These are phyloP conservation scores for Cicer arietinum DNA, from an alignment of 306 rosid species.

Conservation along the genomic window DNA sequence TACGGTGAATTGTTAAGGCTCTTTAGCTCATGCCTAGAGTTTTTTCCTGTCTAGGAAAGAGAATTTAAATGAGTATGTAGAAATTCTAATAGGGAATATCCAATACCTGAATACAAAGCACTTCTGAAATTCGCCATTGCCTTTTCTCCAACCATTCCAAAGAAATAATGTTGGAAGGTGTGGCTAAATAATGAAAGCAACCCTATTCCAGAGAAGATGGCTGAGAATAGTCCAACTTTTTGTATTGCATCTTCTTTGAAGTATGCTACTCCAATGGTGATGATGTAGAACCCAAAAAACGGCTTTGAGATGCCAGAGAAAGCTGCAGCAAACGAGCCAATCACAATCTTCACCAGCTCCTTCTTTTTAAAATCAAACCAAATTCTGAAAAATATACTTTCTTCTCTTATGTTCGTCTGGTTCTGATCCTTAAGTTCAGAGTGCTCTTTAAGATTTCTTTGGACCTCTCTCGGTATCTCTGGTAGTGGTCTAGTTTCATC, in stretches of 20 bases:
- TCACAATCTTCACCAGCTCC: constrained; percentile 61
- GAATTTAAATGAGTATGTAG: constrained; percentile 8
- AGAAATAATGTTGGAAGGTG: constrained; percentile 85
- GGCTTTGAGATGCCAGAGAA: constrained; percentile 91
- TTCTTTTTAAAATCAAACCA: constrained; percentile 71
- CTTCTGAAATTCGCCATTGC: constrained; percentile 75
- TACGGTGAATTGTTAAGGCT: constrained; percentile 25
- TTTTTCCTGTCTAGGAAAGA: not conserved
- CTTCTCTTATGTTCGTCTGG: constrained; percentile 38
- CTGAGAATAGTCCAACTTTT: constrained; percentile 65
- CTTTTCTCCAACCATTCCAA: constrained; percentile 87
- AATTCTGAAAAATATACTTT: constrained; percentile 69
- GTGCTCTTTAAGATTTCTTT: constrained; percentile 35
- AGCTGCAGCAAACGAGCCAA: constrained; percentile 64
- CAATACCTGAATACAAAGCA: constrained; percentile 76
- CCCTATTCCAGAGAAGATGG: constrained; percentile 64
- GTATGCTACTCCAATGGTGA: constrained; percentile 85
- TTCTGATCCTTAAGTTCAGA: constrained; percentile 46
- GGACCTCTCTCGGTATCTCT: constrained; percentile 42
- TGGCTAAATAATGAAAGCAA: constrained; percentile 73
- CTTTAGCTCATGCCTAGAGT: constrained; percentile 8
- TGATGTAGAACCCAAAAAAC: constrained; percentile 75
- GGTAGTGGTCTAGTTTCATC: constrained; percentile 46
- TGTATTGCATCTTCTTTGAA: constrained; percentile 53
- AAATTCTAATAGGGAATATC: constrained; percentile 27